These are phyloP conservation scores for Seminavis robusta DNA, from an alignment of 108 stramenopile species.

Conservation along the genomic window DNA sequence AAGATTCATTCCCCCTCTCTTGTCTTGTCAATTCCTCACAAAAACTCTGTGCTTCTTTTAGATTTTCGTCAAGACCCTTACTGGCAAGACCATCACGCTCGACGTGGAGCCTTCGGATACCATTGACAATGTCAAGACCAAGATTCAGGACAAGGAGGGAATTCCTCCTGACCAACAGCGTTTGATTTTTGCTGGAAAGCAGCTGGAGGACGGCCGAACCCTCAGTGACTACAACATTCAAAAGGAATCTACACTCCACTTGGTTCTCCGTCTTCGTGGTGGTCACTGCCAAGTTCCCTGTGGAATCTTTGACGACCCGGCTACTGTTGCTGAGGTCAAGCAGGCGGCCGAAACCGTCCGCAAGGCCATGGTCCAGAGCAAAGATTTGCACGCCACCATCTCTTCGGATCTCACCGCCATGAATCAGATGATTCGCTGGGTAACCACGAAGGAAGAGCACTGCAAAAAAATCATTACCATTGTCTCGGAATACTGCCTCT, in stretches of 20 bases:
- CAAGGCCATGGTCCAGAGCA: slow-evolving; percentile 69
- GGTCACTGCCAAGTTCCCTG: slow-evolving; percentile 79
- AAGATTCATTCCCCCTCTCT: too few species aligned
- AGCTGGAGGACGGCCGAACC: slow-evolving; percentile 91
- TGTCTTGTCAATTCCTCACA: too few species aligned
- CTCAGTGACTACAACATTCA: slow-evolving; percentile 94
- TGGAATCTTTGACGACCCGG: slow-evolving; percentile 83
- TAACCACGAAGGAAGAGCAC: slow-evolving; percentile 80
- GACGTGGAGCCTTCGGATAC: slow-evolving; percentile 98
- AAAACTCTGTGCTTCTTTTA: too few species aligned
- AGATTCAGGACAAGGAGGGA: slow-evolving; percentile 99
- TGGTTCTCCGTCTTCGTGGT: slow-evolving; percentile 93
- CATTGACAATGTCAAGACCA: slow-evolving; percentile 99
- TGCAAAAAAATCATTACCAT: slow-evolving; percentile 63
- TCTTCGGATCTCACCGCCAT: slow-evolving; percentile 39
- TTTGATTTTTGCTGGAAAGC: slow-evolving; percentile 95
- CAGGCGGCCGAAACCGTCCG: slow-evolving; percentile 58
- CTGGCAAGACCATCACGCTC: slow-evolving; percentile 86
- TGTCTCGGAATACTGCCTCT: slow-evolving; percentile 71
- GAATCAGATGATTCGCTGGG: slow-evolving; percentile 83
- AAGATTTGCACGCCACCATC: slow-evolving; percentile 47
- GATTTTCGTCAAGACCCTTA: slow-evolving; percentile 94
- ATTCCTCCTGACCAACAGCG: slow-evolving; percentile 97
- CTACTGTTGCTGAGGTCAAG: slow-evolving; percentile 54
- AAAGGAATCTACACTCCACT: slow-evolving; percentile 95